A percentile compares a stretch with the other conserved stretches of the same genome.
Conservation (phyloP, 331 rosid genomes). For the Erythrophleum ivorense region DNA sequence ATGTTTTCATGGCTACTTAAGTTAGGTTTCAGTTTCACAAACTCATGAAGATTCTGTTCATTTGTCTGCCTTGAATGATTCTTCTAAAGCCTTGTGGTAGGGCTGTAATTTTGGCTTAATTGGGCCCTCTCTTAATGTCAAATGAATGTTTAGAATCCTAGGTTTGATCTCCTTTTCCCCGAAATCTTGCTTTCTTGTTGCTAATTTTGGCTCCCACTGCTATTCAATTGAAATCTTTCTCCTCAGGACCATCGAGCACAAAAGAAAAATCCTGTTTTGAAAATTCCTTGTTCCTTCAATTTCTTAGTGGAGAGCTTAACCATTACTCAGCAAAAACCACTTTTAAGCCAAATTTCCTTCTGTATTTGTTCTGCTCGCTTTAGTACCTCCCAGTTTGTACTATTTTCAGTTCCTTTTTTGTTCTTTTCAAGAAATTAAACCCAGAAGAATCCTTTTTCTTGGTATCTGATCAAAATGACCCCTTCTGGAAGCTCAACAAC, state of each 20-base stretch:
- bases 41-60: neutral
- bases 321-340: neutral
- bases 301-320: neutral
- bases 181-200: slow-evolving; percentile 25
- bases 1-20: slow-evolving; percentile 23
- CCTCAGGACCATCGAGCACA: neutral
- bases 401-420: too few relatives aligned
- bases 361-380: neutral
- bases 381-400: too few relatives aligned
- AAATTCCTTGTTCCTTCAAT: neutral
- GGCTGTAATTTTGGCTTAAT: neutral
- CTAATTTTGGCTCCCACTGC: neutral
- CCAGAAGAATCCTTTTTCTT: neutral
- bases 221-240: neutral
- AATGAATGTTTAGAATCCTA: slow-evolving; percentile 35
- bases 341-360: neutral
- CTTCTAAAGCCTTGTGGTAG: neutral
- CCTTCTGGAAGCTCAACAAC: slow-evolving; percentile 50
- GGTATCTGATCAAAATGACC: slow-evolving; percentile 50
- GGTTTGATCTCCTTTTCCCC: slow-evolving; percentile 32
- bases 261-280: neutral
- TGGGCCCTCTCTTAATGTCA: slow-evolving; percentile 27
- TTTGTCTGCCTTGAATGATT: neutral
- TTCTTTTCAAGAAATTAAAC: neutral
- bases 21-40: neutral